Conservation (phyloP, 1,284 basidiomycete genomes). For the Moesziomyces parantarcticus region DNA sequence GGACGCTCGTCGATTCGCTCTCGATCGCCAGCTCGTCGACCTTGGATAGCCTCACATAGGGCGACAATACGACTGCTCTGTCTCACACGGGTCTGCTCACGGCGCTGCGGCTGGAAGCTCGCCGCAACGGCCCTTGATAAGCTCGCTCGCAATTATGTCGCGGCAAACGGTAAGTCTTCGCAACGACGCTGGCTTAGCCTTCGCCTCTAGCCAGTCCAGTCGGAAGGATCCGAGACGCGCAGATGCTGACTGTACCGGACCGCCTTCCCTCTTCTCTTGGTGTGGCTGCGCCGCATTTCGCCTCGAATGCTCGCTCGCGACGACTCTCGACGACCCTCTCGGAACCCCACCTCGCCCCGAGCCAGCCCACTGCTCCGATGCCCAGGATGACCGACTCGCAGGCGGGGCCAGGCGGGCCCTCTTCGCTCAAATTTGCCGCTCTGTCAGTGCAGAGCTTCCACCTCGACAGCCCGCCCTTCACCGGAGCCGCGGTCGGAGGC, state of each 20-base stretch:
- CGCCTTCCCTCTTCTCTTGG: not conserved
- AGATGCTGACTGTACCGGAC: not conserved
- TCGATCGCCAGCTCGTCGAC: too few species aligned
- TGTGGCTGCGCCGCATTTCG: not conserved
- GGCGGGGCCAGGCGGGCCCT: constrained; percentile 53
- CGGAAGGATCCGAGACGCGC: not conserved
- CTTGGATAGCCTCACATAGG: not conserved
- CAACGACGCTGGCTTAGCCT: not conserved
- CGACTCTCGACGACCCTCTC: too few species aligned
- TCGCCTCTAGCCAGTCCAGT: not conserved
- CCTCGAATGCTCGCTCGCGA: not conserved
- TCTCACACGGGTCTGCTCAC: not conserved
- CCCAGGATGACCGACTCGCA: constrained; percentile 64
- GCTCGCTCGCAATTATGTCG: not conserved
- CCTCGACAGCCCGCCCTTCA: constrained; percentile 66
- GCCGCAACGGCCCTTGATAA: too few species aligned
- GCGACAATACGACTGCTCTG: not conserved
- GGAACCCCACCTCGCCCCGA: too few species aligned
- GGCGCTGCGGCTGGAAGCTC: not conserved
- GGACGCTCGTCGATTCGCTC: not conserved
- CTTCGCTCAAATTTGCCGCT: constrained; percentile 62
- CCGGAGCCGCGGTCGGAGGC: constrained; percentile 59
- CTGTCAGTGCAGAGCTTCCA: constrained; percentile 65
- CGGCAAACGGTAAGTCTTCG: not conserved
- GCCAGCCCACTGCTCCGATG: constrained; percentile 47